phyloP scores from a whole-genome alignment of 768 basidiomycete species.

The Pholiota conissans region DNA sequence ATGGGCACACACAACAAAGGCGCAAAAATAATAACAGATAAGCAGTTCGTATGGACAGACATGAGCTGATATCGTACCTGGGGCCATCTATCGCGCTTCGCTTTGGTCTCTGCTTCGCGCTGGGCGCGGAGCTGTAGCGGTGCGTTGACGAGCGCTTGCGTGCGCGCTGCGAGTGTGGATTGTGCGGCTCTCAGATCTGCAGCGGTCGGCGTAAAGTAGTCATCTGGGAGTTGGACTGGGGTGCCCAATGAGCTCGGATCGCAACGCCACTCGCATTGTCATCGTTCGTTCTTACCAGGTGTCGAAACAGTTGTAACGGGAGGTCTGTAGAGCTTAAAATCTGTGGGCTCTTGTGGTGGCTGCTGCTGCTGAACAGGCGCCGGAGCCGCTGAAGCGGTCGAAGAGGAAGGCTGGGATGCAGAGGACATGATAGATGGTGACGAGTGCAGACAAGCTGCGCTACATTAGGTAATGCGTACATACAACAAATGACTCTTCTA shows the following conservation, averaged over 20 bases:
- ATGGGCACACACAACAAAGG: constrained; percentile 1
- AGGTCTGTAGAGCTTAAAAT: constrained; percentile 32
- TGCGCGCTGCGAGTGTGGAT: constrained; percentile 57
- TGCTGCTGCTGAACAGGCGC: neutral
- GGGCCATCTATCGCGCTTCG: constrained; percentile 71
- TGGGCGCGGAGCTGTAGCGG: constrained; percentile 67
- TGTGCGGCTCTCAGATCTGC: constrained; percentile 74
- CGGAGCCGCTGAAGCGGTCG: neutral
- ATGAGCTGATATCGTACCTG: constrained; percentile 41
- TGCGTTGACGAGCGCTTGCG: constrained; percentile 63
- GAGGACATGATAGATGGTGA: constrained; percentile 1
- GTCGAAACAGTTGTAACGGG: constrained; percentile 12
- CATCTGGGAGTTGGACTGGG: constrained; percentile 61
- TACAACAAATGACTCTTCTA: constrained; percentile 8
- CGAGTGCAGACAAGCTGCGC: neutral
- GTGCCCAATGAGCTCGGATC: constrained; percentile 10
- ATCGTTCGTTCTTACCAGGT: constrained; percentile 16
- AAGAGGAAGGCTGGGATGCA: neutral
- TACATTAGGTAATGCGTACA: constrained; percentile 23
- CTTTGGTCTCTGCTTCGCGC: constrained; percentile 61
- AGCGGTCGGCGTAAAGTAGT: constrained; percentile 70
- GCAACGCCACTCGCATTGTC: no score
- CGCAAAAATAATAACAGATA: neutral
- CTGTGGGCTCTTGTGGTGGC: constrained; percentile 11
- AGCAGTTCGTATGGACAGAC: neutral